Evolutionary conservation across 352 stramenopile genomes (phyloP).

Genomic region (Pythium pyrilobum): DNA sequence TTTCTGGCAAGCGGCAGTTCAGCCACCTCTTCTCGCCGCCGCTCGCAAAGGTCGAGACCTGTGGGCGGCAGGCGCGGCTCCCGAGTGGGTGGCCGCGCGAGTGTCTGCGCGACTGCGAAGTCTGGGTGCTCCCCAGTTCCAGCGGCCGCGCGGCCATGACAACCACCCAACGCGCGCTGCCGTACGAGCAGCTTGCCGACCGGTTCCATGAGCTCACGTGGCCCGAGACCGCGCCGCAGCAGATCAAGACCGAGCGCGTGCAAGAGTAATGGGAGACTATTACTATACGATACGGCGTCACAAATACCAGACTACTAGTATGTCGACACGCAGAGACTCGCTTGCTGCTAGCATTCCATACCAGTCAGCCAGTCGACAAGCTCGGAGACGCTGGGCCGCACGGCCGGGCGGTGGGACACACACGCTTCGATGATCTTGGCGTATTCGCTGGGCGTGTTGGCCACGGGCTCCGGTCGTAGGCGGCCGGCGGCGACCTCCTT

Average conservation of each 20-base stretch:
- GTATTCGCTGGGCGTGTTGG: constrained; percentile 40
- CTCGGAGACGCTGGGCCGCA: constrained; percentile 37
- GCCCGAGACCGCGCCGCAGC: background rate
- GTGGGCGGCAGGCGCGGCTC: constrained; percentile 48
- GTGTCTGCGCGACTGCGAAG: constrained; percentile 49
- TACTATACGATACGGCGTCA: background rate
- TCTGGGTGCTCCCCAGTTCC: constrained; percentile 82
- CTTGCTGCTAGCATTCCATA: background rate
- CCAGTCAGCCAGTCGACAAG: constrained; percentile 25
- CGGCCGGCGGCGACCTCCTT: constrained; percentile 38
- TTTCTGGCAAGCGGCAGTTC: constrained; percentile 86
- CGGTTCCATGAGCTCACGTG: constrained; percentile 58
- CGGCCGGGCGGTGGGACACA: constrained; percentile 39
- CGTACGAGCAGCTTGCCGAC: constrained; percentile 65
- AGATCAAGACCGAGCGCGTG: background rate
- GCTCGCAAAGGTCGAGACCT: constrained; percentile 56
- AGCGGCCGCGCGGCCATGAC: constrained; percentile 83
- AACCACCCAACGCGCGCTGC: constrained; percentile 51
- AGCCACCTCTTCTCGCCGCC: constrained; percentile 74
- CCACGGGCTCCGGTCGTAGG: constrained; percentile 33
- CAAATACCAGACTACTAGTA: background rate
- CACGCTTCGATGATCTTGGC: constrained; percentile 37
- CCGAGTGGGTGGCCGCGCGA: constrained; percentile 67
- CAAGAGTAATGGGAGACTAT: background rate
- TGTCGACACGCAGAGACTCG: background rate